Evolutionary conservation across 345 rosid genomes (phyloP).

Genomic region (Rubroshorea leprosula): DNA sequence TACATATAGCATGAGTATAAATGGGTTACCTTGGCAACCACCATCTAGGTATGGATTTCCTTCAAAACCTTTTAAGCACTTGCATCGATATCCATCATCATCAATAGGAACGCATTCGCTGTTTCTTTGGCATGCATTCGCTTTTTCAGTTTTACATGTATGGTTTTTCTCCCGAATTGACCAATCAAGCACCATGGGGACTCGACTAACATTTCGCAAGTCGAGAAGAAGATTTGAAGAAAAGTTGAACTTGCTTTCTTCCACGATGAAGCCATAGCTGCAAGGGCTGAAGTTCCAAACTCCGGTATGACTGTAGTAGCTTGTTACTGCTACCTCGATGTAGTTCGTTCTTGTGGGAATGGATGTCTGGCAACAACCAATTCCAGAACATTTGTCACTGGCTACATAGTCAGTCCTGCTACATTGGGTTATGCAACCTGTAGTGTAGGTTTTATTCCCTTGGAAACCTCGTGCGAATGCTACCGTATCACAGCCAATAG

Average conservation of each 20-base stretch:
- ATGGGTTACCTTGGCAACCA: conserved; percentile 19
- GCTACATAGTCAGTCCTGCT: not conserved
- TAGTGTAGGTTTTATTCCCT: not conserved
- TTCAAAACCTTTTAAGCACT: conserved; percentile 7
- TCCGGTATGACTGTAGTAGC: no score
- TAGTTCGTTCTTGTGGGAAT: no score
- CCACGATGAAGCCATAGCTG: conserved; percentile 17
- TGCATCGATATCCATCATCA: conserved; percentile 14
- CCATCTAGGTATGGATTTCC: conserved; percentile 11
- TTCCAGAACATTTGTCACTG: conserved; percentile 2
- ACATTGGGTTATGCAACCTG: conserved; percentile 7
- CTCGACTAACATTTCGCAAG: not conserved
- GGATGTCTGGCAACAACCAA: no score
- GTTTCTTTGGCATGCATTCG: conserved; percentile 6
- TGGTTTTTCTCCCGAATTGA: conserved; percentile 1
- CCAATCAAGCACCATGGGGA: conserved; percentile 9
- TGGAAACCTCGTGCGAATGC: conserved; percentile 3
- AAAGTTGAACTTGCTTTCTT: conserved; percentile 1
- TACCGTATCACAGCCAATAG: not conserved
- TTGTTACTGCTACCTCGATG: no score
- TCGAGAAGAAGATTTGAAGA: not conserved
- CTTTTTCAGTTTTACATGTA: conserved; percentile 1
- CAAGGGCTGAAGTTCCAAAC: conserved; percentile 7
- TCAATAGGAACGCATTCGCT: not conserved
- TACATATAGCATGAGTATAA: no score